Evolutionary conservation across 257 asterid species (phyloP).

Genomic region (Solanum corneliomulleri): DNA sequence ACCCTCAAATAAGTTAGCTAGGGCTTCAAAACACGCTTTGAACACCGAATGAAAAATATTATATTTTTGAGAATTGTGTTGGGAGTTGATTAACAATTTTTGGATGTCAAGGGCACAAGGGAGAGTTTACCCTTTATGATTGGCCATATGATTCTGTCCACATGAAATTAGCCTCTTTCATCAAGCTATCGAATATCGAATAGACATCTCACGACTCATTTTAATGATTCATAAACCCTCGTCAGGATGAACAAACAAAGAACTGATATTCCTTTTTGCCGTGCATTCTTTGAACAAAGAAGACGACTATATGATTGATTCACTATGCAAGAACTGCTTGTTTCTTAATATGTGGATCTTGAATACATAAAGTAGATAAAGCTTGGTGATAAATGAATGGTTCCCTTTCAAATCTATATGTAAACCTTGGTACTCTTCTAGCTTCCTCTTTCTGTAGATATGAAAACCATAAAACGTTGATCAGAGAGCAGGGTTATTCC

Average conservation of each 20-base stretch:
- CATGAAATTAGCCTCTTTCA: neutral
- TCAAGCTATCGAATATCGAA: neutral
- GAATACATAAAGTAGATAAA: neutral
- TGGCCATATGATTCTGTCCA: neutral
- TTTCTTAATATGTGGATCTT: neutral
- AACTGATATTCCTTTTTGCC: neutral
- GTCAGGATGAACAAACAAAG: neutral
- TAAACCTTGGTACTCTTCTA: neutral
- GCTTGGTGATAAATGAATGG: neutral
- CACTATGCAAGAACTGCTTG: neutral
- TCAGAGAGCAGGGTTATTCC: neutral
- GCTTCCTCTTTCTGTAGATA: neutral
- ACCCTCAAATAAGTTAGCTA: neutral
- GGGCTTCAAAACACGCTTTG: neutral
- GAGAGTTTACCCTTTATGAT: neutral
- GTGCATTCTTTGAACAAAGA: neutral
- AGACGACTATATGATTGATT: neutral
- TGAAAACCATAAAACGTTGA: neutral
- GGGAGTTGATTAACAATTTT: neutral
- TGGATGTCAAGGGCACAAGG: too few relatives aligned
- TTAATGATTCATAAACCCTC: neutral
- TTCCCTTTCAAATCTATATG: neutral
- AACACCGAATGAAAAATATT: neutral
- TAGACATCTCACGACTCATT: neutral
- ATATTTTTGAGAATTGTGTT: neutral